Conservation (phyloP, 2,329 filamentous ascomycete genomes). For the Bipolaris sorokiniana region DNA sequence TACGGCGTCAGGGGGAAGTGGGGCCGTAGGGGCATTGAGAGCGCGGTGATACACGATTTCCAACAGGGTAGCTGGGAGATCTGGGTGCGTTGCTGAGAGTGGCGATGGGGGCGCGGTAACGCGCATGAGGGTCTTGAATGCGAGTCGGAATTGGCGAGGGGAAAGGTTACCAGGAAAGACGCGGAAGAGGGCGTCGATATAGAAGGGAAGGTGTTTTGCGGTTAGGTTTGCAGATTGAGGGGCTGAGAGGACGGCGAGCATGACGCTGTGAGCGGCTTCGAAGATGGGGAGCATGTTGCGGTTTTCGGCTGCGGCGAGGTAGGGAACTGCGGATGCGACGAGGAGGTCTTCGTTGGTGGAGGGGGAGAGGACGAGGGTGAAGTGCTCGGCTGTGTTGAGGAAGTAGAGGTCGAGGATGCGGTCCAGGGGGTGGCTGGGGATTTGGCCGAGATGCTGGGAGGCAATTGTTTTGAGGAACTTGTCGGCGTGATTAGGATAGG, state of each 20-base stretch:
- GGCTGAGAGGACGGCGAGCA: conserved; percentile 79
- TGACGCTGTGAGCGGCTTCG: conserved; percentile 83
- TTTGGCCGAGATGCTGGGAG: conserved; percentile 60
- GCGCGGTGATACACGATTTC: conserved; percentile 77
- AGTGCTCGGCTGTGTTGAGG: conserved; percentile 83
- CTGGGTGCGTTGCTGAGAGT: conserved; percentile 73
- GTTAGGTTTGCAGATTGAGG: conserved; percentile 76
- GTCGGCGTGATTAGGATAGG: conserved; percentile 70
- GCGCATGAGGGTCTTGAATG: conserved; percentile 83
- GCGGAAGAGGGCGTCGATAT: conserved; percentile 78
- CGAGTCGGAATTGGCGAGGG: conserved; percentile 83
- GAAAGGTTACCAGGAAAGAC: conserved; percentile 82
- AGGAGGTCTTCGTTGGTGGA: conserved; percentile 74
- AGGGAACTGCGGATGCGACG: conserved; percentile 74
- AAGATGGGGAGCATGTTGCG: conserved; percentile 72
- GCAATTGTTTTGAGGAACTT: conserved; percentile 70
- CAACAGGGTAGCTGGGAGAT: conserved; percentile 78
- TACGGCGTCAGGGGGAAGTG: conserved; percentile 50
- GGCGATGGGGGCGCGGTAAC: conserved; percentile 81
- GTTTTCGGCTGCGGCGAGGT: conserved; percentile 68
- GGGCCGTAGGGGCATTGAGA: conserved; percentile 57
- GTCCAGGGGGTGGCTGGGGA: conserved; percentile 69
- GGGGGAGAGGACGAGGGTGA: conserved; percentile 72
- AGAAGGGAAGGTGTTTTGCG: conserved; percentile 76
- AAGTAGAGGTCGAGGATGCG: conserved; percentile 85